phyloP scores from a whole-genome alignment of 1,284 basidiomycete species.

The Mycena citricolor region DNA sequence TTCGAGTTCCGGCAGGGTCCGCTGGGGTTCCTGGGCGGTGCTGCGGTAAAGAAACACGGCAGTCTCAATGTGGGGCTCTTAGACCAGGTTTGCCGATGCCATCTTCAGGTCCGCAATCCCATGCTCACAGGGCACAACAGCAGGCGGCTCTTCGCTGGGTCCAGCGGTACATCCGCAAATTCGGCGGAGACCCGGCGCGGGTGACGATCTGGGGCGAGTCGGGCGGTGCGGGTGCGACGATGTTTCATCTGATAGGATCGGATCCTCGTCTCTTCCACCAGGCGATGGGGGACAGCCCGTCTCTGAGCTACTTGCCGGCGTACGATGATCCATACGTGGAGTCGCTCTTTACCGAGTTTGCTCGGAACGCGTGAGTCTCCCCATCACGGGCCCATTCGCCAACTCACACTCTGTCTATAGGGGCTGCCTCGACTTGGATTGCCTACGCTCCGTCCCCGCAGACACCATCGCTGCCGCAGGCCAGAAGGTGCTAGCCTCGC shows the following conservation, averaged over 20 bases:
- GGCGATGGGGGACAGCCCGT: conserved; percentile 40
- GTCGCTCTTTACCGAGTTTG: conserved; percentile 33
- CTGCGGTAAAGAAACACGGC: conserved; percentile 29
- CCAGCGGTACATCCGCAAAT: conserved; percentile 35
- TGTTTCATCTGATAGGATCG: conserved; percentile 33
- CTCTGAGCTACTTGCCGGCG: conserved; percentile 32
- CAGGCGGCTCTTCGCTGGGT: conserved; percentile 39
- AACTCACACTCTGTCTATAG: conserved; percentile 22
- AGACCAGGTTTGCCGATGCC: conserved; percentile 34
- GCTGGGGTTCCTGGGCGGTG: conserved; percentile 40
- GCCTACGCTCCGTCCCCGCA: conserved; percentile 31
- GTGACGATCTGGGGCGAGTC: conserved; percentile 43
- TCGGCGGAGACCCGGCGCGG: conserved; percentile 35
- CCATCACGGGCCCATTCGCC: conserved; percentile 17
- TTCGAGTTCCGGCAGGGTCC: conserved; percentile 42
- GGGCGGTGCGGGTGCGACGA: conserved; percentile 38
- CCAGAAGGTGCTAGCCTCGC: conserved; percentile 28
- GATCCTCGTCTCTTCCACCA: conserved; percentile 34
- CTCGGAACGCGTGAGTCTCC: conserved; percentile 30
- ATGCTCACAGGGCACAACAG: conserved; percentile 23
- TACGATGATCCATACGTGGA: conserved; percentile 31
- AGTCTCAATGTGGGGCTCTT: conserved; percentile 37
- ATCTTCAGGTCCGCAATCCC: not conserved
- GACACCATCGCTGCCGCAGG: conserved; percentile 31
- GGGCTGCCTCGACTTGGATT: conserved; percentile 26